phyloP scores from a whole-genome alignment of 1,139 yeast genomes.

The Yamadazyma dushanensis region DNA sequence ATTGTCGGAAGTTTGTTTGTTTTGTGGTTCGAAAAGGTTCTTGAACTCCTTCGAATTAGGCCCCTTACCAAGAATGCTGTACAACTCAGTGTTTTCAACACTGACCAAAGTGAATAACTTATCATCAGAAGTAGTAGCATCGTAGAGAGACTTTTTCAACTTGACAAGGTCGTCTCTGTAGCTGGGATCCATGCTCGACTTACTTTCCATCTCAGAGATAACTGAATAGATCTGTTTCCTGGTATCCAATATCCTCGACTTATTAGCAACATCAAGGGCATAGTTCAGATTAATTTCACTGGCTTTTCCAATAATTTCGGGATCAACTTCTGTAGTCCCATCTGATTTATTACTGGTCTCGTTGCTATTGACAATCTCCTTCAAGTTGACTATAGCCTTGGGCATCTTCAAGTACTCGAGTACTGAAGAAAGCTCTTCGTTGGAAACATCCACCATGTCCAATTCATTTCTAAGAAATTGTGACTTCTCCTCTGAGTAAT shows the following conservation, averaged over 20 bases:
- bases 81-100: constrained; percentile 26
- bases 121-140: constrained; percentile 68
- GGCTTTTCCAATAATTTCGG: constrained; percentile 21
- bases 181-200: constrained; percentile 2
- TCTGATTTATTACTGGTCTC: constrained; percentile 6
- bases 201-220: constrained; percentile 40
- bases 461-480: constrained; percentile 70
- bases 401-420: constrained; percentile 82
- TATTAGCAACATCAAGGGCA: constrained; percentile 25
- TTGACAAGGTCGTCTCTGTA: constrained; percentile 54
- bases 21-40: constrained; percentile 24
- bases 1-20: constrained; percentile 17
- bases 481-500: constrained; percentile 89
- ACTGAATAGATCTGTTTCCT: constrained; percentile 43
- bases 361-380: constrained; percentile 29
- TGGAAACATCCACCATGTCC: constrained; percentile 75
- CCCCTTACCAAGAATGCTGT: constrained; percentile 34
- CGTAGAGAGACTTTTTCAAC: constrained; percentile 63
- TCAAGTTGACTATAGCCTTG: constrained; percentile 56
- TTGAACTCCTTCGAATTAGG: constrained; percentile 31
- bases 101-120: constrained; percentile 45
- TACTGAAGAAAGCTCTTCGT: constrained; percentile 75
- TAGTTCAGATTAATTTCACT: constrained; percentile 27
- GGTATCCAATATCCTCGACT: constrained; percentile 22
- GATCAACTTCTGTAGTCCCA: constrained; percentile 15